These are phyloP conservation scores for Cryptomeria japonica DNA, from an alignment of 75 land plant genomes.

Conservation along the genomic window DNA sequence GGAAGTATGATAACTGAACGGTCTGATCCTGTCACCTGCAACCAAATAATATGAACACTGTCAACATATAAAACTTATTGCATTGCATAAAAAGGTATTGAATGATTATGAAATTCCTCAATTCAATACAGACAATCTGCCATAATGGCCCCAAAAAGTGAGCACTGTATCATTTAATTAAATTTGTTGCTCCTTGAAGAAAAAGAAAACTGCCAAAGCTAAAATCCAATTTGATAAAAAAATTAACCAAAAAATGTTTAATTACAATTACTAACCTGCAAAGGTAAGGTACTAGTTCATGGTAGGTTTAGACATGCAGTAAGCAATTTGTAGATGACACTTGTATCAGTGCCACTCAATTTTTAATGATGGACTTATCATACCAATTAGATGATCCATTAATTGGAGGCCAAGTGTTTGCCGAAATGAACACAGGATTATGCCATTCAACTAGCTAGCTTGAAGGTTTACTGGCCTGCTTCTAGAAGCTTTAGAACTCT, in stretches of 20 bases:
- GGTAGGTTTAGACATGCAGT: background rate
- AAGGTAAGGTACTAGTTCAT: no score
- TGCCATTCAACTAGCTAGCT: background rate
- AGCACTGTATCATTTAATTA: background rate
- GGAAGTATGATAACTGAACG: constrained; percentile 93
- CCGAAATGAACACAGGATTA: background rate
- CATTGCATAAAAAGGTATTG: background rate
- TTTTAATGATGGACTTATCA: background rate
- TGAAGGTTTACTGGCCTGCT: background rate
- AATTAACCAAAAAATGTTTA: no score
- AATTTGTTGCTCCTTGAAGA: no score
- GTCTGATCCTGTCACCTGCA: constrained; percentile 88
- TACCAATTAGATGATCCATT: background rate
- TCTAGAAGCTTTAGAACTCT: background rate
- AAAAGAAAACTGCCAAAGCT: no score
- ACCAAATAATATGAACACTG: background rate
- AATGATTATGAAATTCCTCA: background rate
- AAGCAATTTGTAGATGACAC: background rate
- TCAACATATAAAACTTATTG: background rate
- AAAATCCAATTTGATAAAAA: no score
- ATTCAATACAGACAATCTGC: background rate
- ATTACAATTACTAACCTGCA: no score
- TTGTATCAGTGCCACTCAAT: no score
- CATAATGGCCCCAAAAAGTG: background rate
- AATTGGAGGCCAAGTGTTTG: background rate